Base-by-base conservation (phyloP, 441 rosid species). In the Kokia cookei region DNA sequence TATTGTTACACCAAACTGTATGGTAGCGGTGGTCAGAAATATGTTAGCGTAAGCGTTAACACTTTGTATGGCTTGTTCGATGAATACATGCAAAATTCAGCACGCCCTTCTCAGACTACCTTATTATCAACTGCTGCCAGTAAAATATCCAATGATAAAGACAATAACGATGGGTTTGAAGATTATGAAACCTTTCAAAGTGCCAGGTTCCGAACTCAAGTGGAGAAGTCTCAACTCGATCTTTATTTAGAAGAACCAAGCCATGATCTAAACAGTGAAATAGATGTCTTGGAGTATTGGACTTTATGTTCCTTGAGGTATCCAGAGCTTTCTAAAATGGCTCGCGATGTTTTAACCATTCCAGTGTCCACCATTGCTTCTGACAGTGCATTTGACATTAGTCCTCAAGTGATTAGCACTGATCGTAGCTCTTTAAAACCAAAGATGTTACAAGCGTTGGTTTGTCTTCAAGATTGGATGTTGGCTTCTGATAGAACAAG, bases 161-260 rank as follows among this genome's bases (percentile, higher is more conserved):
- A 67, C 42, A 75, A 71, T 13, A 69, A 24, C 1, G 80, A 78
- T 13, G 81, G 71, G 24, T 81, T 81, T 69, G 81, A 75, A 75
- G 82, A 76, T 45, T 79, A 73, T 68, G 69, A 67, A 65, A 60
- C 78, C 72, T 82, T 74, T 66, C 70, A 55, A 70, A 65, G 80
- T 73, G 55, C 80, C 32, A 60, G 77, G 69, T 73, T 73, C 54
- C 51, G 2, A 37, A 43, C 75, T 55, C 67, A 53, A 32, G 72
- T 65, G 76, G 76, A 60, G 65, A 75, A 54, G 55, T 75, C 82
- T 53, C 71, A 72, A 51, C 71, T 72, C 22, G 73, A 72, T 54
- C 62, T 63, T 62, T 73, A 76, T 62, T 64, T 76, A 43, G 82
- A 76, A 72, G 72, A 79, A 17, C 71, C 77, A 27, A 76, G 77